Evolutionary conservation across 495 filamentous ascomycete genomes (phyloP), one percentile per base, ranked within the genome.

Genomic region (Aeminium ludgeri): DNA sequence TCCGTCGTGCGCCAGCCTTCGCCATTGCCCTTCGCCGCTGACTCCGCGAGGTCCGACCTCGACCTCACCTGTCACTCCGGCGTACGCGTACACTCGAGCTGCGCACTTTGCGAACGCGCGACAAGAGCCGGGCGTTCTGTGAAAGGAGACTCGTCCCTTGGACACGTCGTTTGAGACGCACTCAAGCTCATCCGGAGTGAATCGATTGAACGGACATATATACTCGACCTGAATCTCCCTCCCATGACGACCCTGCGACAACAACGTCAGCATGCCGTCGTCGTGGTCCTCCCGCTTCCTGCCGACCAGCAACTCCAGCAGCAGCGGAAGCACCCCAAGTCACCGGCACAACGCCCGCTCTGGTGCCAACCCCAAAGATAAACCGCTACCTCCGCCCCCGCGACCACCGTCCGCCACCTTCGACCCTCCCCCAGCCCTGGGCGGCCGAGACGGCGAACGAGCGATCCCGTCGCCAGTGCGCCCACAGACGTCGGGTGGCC

Each of bases 231-330:
- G 4, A 4, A 3, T 25, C 23, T 25, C 23, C 4, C 23, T 25
- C 23, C 8, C 8, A 25, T 25, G 30, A 42, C 33, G 40, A 6
- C 12, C 17, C 12, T 27, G 28, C 23, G 15, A 27, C 11, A 5
- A 28, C 6, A 42, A 34, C 10, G 40, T 18, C 11, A 17, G 25
- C 2, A 51, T 51, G 48, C 45, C 48, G 8, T 46, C 52, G 30
- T 55, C 52, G 8, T 55, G 52, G 52, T 45, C 52, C 6, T 20
- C 33, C 13, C 52, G 52, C 31, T 40, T 55, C 19, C 49, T 49
- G 4, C 39, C 40, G 12, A 36, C 28, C 34, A 41, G 20, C 23
- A 34, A 11, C 36, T 32, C 30, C 27, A 19, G 30, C 32, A 39
- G 25, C 34, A 36, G 19, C 27, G 37, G 20, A 16, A 41, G 16